Evolutionary conservation across 1,139 yeast species (phyloP).

Genomic region (Meyerozyma elateridarum): DNA sequence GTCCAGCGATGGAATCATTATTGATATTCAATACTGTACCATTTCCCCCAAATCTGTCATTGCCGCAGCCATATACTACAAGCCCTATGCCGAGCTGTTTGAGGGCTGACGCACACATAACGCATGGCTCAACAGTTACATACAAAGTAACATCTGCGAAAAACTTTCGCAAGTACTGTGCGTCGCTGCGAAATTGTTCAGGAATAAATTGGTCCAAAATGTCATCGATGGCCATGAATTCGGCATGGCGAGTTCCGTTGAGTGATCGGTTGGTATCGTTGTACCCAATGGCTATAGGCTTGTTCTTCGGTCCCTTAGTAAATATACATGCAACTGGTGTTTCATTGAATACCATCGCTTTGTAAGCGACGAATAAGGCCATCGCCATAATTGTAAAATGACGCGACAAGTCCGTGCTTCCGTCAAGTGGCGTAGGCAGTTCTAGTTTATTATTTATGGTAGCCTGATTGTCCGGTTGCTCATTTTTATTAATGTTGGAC

Average conservation of each 20-base stretch:
- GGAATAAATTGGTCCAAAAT: conserved; percentile 27
- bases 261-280: conserved; percentile 86
- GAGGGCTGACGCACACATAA: conserved; percentile 94
- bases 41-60: conserved; percentile 94
- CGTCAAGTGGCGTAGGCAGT: too few relatives aligned
- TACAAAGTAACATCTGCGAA: conserved; percentile 58
- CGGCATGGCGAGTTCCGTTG: conserved; percentile 89
- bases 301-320: conserved; percentile 42
- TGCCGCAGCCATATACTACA: conserved; percentile 88
- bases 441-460: too few relatives aligned
- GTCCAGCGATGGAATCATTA: conserved; percentile 27
- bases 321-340: conserved; percentile 71
- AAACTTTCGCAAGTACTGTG: conserved; percentile 21
- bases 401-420: too few relatives aligned
- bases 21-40: conserved; percentile 77
- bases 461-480: too few relatives aligned
- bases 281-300: conserved; percentile 71
- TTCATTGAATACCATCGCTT: conserved; percentile 50
- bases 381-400: conserved; percentile 35
- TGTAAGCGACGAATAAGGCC: conserved; percentile 38
- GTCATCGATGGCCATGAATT: conserved; percentile 70
- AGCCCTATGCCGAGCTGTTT: conserved; percentile 70
- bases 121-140: conserved; percentile 97
- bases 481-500: too few relatives aligned
- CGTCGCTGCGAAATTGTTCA: conserved; percentile 11